Percentiles rank a stretch among this genome's conserved stretches.
These are phyloP conservation scores for Coemansia sp. DNA, from an alignment of 192 early-diverging fungal genomes.

Conservation along the genomic window DNA sequence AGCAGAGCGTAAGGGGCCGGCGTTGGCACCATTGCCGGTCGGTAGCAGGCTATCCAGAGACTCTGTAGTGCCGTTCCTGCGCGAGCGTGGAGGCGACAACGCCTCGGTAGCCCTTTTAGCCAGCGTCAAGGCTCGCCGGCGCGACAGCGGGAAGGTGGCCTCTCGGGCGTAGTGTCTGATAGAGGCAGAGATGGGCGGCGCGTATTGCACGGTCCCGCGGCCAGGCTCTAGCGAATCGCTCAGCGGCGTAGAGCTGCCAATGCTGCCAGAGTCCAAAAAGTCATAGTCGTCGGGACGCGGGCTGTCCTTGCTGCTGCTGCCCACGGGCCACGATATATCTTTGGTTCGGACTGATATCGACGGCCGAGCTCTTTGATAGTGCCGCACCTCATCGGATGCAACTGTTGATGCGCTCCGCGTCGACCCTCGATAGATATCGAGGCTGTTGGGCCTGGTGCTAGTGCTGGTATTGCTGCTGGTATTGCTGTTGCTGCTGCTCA, in stretches of 20 bases:
- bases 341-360: conserved; percentile 44
- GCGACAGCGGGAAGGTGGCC: conserved; percentile 22
- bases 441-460: background rate
- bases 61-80: conserved; percentile 14
- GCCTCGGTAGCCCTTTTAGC: conserved; percentile 11
- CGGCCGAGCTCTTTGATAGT: conserved; percentile 17
- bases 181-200: background rate
- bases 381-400: background rate
- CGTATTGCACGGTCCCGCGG: background rate
- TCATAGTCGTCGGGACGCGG: conserved; percentile 33
- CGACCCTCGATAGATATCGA: background rate
- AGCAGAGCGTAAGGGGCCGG: conserved; percentile 12
- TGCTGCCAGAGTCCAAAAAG: conserved; percentile 28
- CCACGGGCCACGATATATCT: conserved; percentile 51
- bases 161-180: background rate
- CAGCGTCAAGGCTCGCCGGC: conserved; percentile 24
- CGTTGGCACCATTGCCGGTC: background rate
- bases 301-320: conserved; percentile 35
- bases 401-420: conserved; percentile 5
- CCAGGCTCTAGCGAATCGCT: background rate
- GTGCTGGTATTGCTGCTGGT: background rate
- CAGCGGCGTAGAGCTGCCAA: conserved; percentile 7
- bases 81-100: conserved; percentile 11
- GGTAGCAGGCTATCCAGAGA: conserved; percentile 23
- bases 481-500: background rate